A percentile compares a stretch with the other conserved stretches of the same genome.
phyloP scores from a whole-genome alignment of 2,329 filamentous ascomycete species.

The Ilyonectria robusta region DNA sequence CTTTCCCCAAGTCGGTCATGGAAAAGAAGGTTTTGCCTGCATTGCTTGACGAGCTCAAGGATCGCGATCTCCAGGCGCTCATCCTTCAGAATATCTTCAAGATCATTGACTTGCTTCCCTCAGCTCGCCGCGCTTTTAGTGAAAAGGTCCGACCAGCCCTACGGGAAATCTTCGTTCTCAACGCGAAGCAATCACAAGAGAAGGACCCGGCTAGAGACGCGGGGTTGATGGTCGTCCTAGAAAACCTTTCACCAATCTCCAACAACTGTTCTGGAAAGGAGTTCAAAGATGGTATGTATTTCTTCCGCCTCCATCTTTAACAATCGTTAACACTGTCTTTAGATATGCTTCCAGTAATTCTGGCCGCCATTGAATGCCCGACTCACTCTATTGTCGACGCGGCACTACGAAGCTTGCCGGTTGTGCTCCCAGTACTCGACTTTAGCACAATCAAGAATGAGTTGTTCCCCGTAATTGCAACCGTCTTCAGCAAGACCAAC shows the following conservation, averaged over 20 bases:
- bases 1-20: constrained; percentile 93
- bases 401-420: constrained; percentile 82
- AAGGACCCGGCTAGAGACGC: constrained; percentile 89
- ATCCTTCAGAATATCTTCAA: constrained; percentile 95
- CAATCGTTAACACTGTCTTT: constrained; percentile 15
- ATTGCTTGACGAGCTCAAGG: constrained; percentile 93
- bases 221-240: constrained; percentile 90
- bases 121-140: constrained; percentile 82
- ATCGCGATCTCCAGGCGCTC: constrained; percentile 85
- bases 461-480: constrained; percentile 91
- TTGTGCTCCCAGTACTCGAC: constrained; percentile 89
- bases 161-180: constrained; percentile 83
- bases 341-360: constrained; percentile 91
- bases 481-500: constrained; percentile 92
- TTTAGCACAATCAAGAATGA: constrained; percentile 98
- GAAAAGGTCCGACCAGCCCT: constrained; percentile 90
- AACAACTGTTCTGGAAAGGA: constrained; percentile 90
- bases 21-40: constrained; percentile 95
- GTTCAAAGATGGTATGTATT: constrained; percentile 86
- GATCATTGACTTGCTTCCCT: constrained; percentile 84
- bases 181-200: constrained; percentile 73
- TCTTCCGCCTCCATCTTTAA: constrained; percentile 21
- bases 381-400: constrained; percentile 93
- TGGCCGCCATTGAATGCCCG: constrained; percentile 87
- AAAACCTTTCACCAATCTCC: constrained; percentile 83